Evolutionary conservation across 306 rosid genomes (phyloP).

Genomic region (Pyrus bretschneideri): DNA sequence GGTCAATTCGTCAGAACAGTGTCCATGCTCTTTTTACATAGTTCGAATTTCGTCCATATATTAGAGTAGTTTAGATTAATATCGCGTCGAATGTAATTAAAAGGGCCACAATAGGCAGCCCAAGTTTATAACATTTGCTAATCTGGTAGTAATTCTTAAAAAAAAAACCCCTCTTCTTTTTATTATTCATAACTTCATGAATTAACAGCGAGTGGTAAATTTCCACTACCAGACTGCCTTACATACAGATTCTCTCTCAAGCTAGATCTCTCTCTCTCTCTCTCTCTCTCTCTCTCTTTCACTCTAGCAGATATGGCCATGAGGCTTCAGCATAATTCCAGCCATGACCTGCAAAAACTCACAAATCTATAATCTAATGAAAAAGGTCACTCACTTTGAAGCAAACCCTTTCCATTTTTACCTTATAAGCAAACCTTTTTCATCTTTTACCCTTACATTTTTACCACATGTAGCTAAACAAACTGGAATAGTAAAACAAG

Average conservation of each 20-base stretch:
- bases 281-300: neutral
- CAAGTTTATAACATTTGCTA: neutral
- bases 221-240: neutral
- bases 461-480: neutral
- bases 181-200: neutral
- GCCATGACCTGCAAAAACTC: slow-evolving; percentile 8
- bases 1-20: too few species aligned
- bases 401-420: neutral
- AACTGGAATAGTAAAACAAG: neutral
- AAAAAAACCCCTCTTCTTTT: neutral
- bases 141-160: neutral
- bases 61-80: too few species aligned
- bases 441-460: neutral
- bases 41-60: too few species aligned
- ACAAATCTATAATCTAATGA: neutral
- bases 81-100: neutral
- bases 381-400: neutral
- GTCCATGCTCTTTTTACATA: too few species aligned
- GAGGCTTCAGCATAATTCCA: neutral
- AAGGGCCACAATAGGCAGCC: neutral
- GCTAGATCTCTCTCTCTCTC: neutral
- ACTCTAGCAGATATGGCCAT: neutral
- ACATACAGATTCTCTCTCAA: neutral
- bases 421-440: neutral
- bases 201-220: neutral